Percentiles rank a stretch among this genome's conserved stretches.
phyloP scores from a whole-genome alignment of 352 stramenopile genomes.

The Phytopythium helicoides region DNA sequence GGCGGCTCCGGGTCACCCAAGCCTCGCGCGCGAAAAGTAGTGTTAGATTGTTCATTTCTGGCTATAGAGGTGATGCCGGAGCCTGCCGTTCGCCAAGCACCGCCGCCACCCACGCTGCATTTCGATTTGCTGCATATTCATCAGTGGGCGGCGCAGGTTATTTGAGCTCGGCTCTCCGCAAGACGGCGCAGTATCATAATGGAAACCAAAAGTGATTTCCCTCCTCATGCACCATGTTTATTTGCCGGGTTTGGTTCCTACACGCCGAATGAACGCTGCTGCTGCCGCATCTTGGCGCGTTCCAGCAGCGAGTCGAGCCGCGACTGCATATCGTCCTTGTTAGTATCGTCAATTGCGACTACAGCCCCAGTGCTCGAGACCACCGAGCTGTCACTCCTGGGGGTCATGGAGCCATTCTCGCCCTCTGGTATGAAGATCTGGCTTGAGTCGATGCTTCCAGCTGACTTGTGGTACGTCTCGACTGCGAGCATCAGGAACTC shows the following conservation, averaged over 20 bases:
- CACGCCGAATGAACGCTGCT: slow-evolving; percentile 1
- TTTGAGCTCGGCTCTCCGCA: not conserved
- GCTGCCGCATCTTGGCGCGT: slow-evolving; percentile 31
- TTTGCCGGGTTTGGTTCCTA: not conserved
- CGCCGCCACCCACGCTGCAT: slow-evolving; percentile 9
- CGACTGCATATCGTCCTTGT: slow-evolving; percentile 21
- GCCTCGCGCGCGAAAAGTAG: slow-evolving; percentile 7
- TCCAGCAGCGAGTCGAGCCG: slow-evolving; percentile 35
- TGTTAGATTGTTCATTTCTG: slow-evolving; percentile 5
- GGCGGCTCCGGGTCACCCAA: not conserved
- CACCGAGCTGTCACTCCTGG: slow-evolving; percentile 1
- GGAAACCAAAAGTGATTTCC: not conserved
- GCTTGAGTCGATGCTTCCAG: too few species aligned
- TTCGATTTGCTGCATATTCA: slow-evolving; percentile 6
- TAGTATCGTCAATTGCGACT: slow-evolving; percentile 3
- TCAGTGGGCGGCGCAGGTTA: slow-evolving; percentile 7
- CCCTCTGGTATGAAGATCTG: slow-evolving; percentile 1
- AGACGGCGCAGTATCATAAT: slow-evolving; percentile 2
- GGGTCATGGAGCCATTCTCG: slow-evolving; percentile 5
- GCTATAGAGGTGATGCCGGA: not conserved
- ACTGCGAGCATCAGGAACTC: slow-evolving; percentile 46
- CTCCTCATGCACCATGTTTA: too few species aligned
- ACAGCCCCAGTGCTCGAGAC: slow-evolving; percentile 18
- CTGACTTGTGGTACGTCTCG: slow-evolving; percentile 40
- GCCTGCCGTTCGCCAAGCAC: not conserved